These are phyloP conservation scores for Strigomonas culicis DNA, from an alignment of 208 protist species.

Conservation along the genomic window DNA sequence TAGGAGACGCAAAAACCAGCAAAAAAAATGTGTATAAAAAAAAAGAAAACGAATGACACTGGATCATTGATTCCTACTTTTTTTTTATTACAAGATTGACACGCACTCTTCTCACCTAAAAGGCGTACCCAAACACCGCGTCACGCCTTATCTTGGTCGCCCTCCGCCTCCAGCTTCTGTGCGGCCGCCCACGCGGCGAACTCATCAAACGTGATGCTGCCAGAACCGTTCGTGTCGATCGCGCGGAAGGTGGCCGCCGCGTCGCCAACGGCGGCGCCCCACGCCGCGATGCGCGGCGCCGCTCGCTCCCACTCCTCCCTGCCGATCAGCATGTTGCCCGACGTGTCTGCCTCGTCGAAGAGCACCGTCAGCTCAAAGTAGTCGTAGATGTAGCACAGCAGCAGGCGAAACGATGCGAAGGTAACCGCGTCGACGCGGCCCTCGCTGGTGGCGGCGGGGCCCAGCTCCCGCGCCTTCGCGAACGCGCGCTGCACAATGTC, in stretches of 20 bases:
- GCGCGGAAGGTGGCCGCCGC: conserved; percentile 59
- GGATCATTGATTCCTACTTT: neutral
- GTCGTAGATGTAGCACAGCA: conserved; percentile 73
- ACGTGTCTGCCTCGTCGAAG: conserved; percentile 81
- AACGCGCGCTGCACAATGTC: conserved; percentile 81
- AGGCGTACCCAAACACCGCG: neutral
- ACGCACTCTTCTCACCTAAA: neutral
- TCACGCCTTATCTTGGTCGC: conserved; percentile 36
- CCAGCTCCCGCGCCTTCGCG: conserved; percentile 63
- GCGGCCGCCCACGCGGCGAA: conserved; percentile 58
- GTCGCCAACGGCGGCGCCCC: conserved; percentile 56
- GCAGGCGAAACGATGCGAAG: conserved; percentile 74
- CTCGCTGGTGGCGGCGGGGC: conserved; percentile 24
- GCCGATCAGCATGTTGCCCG: conserved; percentile 63
- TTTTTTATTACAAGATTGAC: neutral
- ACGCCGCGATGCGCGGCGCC: conserved; percentile 44
- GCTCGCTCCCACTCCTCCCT: conserved; percentile 64
- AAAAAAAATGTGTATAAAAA: conserved; percentile 2
- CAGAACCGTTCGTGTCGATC: conserved; percentile 66
- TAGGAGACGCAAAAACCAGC: neutral
- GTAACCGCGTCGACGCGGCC: conserved; percentile 48
- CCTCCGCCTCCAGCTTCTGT: conserved; percentile 42
- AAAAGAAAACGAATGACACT: neutral
- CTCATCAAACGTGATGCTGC: conserved; percentile 79
- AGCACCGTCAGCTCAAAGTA: conserved; percentile 71